phyloP scores from a whole-genome alignment of 2,329 filamentous ascomycete species.

The Nigrospora sphaerica region DNA sequence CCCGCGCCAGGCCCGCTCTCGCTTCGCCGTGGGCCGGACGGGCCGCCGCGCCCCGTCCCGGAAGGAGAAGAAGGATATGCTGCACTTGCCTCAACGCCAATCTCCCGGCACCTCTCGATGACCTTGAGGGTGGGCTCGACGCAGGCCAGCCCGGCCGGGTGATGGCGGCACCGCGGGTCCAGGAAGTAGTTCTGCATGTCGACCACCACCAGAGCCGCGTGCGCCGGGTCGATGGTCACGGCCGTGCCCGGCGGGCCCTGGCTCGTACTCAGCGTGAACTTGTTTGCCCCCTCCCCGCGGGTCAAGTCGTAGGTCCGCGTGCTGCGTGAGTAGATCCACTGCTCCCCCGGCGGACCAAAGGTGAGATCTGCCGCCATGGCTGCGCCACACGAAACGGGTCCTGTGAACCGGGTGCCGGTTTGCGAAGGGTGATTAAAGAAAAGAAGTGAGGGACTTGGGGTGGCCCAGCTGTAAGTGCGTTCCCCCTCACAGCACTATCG shows the following conservation, averaged over 20 bases:
- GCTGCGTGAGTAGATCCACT: slow-evolving; percentile 21
- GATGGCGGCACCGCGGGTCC: slow-evolving; percentile 29
- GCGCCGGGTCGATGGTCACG: slow-evolving; percentile 29
- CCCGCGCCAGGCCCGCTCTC: background rate
- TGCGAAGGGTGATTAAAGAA: no score
- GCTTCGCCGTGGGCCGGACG: no score
- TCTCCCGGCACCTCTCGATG: slow-evolving; percentile 36
- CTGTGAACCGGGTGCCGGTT: no score
- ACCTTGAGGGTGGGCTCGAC: slow-evolving; percentile 31
- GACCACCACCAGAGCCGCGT: slow-evolving; percentile 40
- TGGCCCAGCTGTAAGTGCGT: no score
- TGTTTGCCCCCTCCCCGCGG: slow-evolving; percentile 6
- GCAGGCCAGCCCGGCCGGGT: slow-evolving; percentile 32
- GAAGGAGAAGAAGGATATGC: background rate
- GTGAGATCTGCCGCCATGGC: slow-evolving; percentile 11
- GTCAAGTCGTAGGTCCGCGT: slow-evolving; percentile 19
- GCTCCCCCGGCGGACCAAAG: slow-evolving; percentile 20
- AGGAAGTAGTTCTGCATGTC: slow-evolving; percentile 50
- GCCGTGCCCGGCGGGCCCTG: slow-evolving; percentile 18
- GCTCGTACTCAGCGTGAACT: slow-evolving; percentile 17
- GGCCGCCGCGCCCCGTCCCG: background rate
- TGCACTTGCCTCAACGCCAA: slow-evolving; percentile 35
- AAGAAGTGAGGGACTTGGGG: no score
- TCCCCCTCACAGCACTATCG: no score
- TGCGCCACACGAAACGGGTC: no score